phyloP scores from a whole-genome alignment of 2,329 filamentous ascomycete genomes.

The Rosellinia necatrix region DNA sequence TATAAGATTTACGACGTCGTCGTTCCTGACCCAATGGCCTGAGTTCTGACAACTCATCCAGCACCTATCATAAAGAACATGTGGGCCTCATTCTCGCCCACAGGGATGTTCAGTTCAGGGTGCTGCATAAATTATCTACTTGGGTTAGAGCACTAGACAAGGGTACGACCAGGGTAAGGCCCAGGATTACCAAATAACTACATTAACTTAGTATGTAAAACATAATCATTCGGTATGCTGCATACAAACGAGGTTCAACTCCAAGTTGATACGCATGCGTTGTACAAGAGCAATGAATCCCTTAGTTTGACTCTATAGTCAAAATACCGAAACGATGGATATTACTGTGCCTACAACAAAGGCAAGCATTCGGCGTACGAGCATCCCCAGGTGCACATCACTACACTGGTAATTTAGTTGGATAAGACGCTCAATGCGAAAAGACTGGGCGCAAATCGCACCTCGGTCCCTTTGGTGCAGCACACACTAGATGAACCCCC shows the following conservation, averaged over 20 bases:
- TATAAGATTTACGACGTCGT: background rate
- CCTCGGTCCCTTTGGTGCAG: no score
- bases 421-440: no score
- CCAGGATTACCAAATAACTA: background rate
- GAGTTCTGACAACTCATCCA: background rate
- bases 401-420: no score
- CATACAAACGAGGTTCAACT: background rate
- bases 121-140: background rate
- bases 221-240: background rate
- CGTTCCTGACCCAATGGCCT: conserved; percentile 16
- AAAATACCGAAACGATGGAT: no score
- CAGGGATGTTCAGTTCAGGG: background rate
- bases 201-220: background rate
- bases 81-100: background rate
- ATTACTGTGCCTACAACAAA: no score
- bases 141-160: background rate
- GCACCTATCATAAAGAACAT: background rate
- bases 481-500: no score
- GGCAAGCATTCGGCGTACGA: no score
- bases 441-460: no score
- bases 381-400: no score
- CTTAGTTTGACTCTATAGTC: no score
- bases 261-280: no score
- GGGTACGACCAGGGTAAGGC: conserved; percentile 1
- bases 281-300: background rate